These are phyloP conservation scores for Magnaporthiopsis incrustans DNA, from an alignment of 2,329 filamentous ascomycete species.

Conservation along the genomic window DNA sequence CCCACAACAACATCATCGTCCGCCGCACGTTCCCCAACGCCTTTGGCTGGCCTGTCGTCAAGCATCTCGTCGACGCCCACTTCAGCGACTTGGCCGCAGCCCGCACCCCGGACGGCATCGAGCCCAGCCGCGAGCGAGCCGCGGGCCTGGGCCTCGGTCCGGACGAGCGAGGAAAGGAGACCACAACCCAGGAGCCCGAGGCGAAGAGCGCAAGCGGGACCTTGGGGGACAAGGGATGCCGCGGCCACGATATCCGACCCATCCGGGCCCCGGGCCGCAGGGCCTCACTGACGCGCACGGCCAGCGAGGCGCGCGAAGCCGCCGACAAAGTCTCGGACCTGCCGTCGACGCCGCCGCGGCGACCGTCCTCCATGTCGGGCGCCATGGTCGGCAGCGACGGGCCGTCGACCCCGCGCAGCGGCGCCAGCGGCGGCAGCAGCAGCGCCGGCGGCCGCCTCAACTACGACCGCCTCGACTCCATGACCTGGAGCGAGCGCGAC, in stretches of 20 bases:
- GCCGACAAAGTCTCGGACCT: constrained; percentile 39
- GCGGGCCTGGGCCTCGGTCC: constrained; percentile 49
- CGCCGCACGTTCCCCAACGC: constrained; percentile 95
- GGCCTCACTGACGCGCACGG: constrained; percentile 15
- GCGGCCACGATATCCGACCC: background rate
- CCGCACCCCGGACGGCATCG: constrained; percentile 57
- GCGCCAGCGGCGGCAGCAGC: constrained; percentile 2
- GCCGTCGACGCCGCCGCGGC: constrained; percentile 21
- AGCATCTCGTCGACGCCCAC: constrained; percentile 90
- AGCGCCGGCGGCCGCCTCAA: constrained; percentile 6
- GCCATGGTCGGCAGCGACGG: constrained; percentile 9
- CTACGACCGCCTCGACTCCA: constrained; percentile 39
- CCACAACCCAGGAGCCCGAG: constrained; percentile 26
- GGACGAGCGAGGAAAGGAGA: constrained; percentile 59
- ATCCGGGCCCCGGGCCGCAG: background rate
- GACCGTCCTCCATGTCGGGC: constrained; percentile 8
- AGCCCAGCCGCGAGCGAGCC: constrained; percentile 61
- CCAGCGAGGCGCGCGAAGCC: constrained; percentile 28
- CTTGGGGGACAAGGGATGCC: background rate
- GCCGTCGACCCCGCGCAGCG: constrained; percentile 2
- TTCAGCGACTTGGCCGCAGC: constrained; percentile 70
- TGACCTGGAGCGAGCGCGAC: constrained; percentile 59
- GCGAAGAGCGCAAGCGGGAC: no score
- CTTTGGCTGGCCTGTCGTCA: constrained; percentile 93
- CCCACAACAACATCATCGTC: constrained; percentile 97